These are phyloP conservation scores for Hypoxylon perforatum DNA, from an alignment of 495 filamentous ascomycete genomes.

Conservation along the genomic window DNA sequence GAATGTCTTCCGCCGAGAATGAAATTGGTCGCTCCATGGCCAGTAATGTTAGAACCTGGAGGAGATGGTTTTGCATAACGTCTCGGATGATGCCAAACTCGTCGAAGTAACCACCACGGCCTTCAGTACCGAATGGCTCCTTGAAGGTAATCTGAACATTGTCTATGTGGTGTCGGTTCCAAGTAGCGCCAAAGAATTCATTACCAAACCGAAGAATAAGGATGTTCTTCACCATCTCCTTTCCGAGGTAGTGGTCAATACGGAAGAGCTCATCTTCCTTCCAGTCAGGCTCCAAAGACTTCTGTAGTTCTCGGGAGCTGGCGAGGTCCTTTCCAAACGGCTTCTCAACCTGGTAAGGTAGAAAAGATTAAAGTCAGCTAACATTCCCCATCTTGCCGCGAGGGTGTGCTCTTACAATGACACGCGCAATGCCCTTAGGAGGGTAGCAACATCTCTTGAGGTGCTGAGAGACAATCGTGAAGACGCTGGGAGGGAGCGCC, in stretches of 20 bases:
- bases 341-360: constrained; percentile 86
- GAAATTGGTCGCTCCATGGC: constrained; percentile 99
- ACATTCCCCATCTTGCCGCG: background rate
- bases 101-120: constrained; percentile 98
- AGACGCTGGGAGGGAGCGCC: constrained; percentile 97
- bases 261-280: constrained; percentile 99
- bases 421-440: constrained; percentile 83
- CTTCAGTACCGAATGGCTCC: constrained; percentile 99
- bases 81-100: constrained; percentile 99
- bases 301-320: constrained; percentile 94
- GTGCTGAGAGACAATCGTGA: constrained; percentile 96
- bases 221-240: constrained; percentile 99
- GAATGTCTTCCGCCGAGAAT: constrained; percentile 97
- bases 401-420: constrained; percentile 75
- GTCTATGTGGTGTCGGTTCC: constrained; percentile 99
- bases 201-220: constrained; percentile 98
- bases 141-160: constrained; percentile 99
- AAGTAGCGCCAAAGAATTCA: constrained; percentile 98
- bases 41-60: constrained; percentile 94
- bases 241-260: constrained; percentile 99
- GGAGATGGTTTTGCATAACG: constrained; percentile 97
- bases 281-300: constrained; percentile 97
- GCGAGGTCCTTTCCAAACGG: constrained; percentile 97
- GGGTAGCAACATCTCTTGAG: constrained; percentile 98
- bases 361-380: constrained; percentile 25